phyloP scores from a whole-genome alignment of 1,139 yeast species.

The Pichia sp. region DNA sequence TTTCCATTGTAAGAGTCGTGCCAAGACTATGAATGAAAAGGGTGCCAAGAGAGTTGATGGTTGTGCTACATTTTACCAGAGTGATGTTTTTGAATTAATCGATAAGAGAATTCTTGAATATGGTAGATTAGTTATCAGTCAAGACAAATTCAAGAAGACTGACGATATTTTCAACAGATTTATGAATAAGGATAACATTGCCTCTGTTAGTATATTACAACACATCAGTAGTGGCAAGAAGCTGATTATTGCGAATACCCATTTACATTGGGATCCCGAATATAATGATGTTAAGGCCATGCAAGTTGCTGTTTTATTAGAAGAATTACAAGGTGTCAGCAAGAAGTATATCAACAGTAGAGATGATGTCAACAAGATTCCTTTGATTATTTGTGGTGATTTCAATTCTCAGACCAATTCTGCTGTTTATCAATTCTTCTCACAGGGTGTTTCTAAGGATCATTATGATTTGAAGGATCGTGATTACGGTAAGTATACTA shows the following conservation, averaged over 20 bases:
- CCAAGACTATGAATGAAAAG: conserved; percentile 82
- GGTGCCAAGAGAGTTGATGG: conserved; percentile 96
- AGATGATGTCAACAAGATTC: conserved; percentile 46
- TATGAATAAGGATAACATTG: conserved; percentile 94
- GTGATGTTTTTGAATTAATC: conserved; percentile 63
- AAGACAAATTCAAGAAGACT: conserved; percentile 87
- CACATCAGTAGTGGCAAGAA: conserved; percentile 71
- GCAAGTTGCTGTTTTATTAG: conserved; percentile 90
- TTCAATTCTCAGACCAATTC: conserved; percentile 85
- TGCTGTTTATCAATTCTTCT: conserved; percentile 89
- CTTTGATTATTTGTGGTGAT: conserved; percentile 90
- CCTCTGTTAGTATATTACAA: conserved; percentile 75
- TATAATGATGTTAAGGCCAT: conserved; percentile 94
- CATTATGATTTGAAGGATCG: conserved; percentile 84
- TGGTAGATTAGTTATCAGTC: conserved; percentile 83
- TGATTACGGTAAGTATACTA: conserved; percentile 89
- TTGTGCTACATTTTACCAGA: conserved; percentile 86
- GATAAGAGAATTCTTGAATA: conserved; percentile 81
- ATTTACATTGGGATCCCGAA: conserved; percentile 98
- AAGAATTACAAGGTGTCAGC: conserved; percentile 70
- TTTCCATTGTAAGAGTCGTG: conserved; percentile 86
- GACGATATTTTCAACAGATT: conserved; percentile 95
- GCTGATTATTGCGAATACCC: conserved; percentile 82
- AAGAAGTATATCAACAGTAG: conserved; percentile 41
- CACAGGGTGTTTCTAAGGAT: conserved; percentile 70